Evolutionary conservation across 495 filamentous ascomycete genomes (phyloP).

Genomic region (Aspergillus campestris): DNA sequence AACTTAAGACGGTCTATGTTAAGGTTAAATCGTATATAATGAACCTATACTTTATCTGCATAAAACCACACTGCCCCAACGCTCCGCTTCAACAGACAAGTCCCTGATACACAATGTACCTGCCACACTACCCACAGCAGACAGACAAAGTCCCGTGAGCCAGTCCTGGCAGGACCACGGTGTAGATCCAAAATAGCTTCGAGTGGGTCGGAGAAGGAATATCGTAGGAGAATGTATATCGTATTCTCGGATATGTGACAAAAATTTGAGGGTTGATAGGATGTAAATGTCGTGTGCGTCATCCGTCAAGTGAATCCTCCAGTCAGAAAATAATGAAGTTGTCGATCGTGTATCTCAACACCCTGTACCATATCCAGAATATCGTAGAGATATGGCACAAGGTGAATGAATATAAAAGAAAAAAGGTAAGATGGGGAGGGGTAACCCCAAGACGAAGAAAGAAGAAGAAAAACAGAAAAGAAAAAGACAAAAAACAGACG

Average conservation of each 20-base stretch:
- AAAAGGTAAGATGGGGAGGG: background rate
- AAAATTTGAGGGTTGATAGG: conserved; percentile 22
- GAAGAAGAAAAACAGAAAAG: conserved; percentile 6
- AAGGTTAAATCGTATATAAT: too few relatives aligned
- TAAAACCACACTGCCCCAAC: too few relatives aligned
- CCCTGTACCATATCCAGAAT: conserved; percentile 10
- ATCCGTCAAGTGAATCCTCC: conserved; percentile 19
- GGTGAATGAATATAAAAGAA: conserved; percentile 3
- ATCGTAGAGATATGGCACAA: conserved; percentile 20
- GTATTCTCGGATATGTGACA: conserved; percentile 2
- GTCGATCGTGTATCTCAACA: conserved; percentile 11
- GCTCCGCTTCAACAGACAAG: too few relatives aligned
- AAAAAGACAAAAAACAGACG: conserved; percentile 14
- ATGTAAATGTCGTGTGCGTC: conserved; percentile 38
- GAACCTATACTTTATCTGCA: too few relatives aligned
- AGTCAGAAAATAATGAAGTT: conserved; percentile 12
- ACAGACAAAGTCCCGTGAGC: too few relatives aligned
- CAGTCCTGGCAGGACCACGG: too few relatives aligned
- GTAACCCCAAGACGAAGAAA: conserved; percentile 3
- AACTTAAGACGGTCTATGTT: too few relatives aligned
- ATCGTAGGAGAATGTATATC: too few relatives aligned
- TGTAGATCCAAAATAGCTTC: too few relatives aligned
- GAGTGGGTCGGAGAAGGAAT: too few relatives aligned
- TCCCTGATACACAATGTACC: too few relatives aligned
- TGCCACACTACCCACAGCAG: too few relatives aligned